These are phyloP conservation scores for Calocybe gangraenosa DNA, from an alignment of 768 basidiomycete genomes.

Conservation along the genomic window DNA sequence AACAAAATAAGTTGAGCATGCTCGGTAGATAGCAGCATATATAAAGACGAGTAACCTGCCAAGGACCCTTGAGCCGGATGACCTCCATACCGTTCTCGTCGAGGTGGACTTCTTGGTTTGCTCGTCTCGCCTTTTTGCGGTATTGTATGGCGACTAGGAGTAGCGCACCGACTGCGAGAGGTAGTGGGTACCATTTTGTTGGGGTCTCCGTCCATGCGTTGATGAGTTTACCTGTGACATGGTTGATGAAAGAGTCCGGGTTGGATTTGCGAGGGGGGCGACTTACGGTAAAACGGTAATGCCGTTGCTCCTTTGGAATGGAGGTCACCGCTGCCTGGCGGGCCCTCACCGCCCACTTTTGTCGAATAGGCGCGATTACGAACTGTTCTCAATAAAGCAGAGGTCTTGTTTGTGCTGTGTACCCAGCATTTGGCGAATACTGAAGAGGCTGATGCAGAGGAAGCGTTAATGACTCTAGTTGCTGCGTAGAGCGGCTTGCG, in stretches of 20 bases:
- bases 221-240: slow-evolving; percentile 53
- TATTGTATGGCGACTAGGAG: slow-evolving; percentile 78
- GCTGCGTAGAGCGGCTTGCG: slow-evolving; percentile 56
- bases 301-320: slow-evolving; percentile 17
- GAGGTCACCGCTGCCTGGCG: slow-evolving; percentile 14
- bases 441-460: slow-evolving; percentile 42
- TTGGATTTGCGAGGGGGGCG: background rate
- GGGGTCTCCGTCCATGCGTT: slow-evolving; percentile 84
- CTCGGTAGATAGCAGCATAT: background rate
- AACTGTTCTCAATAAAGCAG: slow-evolving; percentile 42
- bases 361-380: slow-evolving; percentile 37
- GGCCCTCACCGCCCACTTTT: slow-evolving; percentile 24
- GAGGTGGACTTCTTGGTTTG: slow-evolving; percentile 63
- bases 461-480: slow-evolving; percentile 48
- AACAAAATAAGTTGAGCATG: background rate
- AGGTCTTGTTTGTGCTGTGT: slow-evolving; percentile 49
- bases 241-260: too few relatives aligned
- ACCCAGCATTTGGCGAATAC: slow-evolving; percentile 50
- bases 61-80: slow-evolving; percentile 81
- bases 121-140: slow-evolving; percentile 49
- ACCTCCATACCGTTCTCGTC: slow-evolving; percentile 83
- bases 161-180: slow-evolving; percentile 86
- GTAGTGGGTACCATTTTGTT: slow-evolving; percentile 94
- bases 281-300: slow-evolving; percentile 52
- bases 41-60: slow-evolving; percentile 53